phyloP scores from a whole-genome alignment of 2,329 filamentous ascomycete species.

The Fusarium annulatum region DNA sequence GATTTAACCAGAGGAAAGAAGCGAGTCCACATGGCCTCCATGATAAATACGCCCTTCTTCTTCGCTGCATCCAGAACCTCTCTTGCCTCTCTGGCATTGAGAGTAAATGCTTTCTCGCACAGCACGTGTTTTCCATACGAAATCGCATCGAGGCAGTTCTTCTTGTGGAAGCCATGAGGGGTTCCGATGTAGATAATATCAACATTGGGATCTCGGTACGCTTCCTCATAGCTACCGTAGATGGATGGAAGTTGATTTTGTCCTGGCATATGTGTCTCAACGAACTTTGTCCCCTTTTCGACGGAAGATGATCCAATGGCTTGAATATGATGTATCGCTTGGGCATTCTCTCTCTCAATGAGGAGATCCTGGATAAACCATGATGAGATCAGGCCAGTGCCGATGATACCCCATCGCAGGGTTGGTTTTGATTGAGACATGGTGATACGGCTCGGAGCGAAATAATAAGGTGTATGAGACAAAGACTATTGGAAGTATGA shows the following conservation, averaged over 20 bases:
- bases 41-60: conserved; percentile 55
- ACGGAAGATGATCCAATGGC: conserved; percentile 55
- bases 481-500: neutral
- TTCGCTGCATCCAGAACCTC: conserved; percentile 55
- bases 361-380: conserved; percentile 59
- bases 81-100: conserved; percentile 54
- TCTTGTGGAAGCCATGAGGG: conserved; percentile 57
- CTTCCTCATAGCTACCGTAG: conserved; percentile 54
- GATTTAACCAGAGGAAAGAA: conserved; percentile 53
- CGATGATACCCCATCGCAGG: conserved; percentile 53
- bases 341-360: conserved; percentile 49
- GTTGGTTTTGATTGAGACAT: conserved; percentile 39
- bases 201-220: conserved; percentile 55
- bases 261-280: conserved; percentile 4
- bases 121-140: conserved; percentile 56
- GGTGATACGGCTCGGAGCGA: neutral
- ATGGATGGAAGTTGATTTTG: conserved; percentile 43
- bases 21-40: conserved; percentile 60
- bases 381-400: conserved; percentile 57
- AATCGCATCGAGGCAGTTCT: conserved; percentile 57
- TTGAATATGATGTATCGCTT: conserved; percentile 55
- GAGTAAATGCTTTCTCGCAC: conserved; percentile 59
- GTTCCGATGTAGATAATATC: conserved; percentile 60
- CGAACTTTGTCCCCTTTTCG: conserved; percentile 47
- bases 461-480: accelerated